phyloP scores from a whole-genome alignment of 208 protist species.

The Acanthamoeba rhysodes region DNA sequence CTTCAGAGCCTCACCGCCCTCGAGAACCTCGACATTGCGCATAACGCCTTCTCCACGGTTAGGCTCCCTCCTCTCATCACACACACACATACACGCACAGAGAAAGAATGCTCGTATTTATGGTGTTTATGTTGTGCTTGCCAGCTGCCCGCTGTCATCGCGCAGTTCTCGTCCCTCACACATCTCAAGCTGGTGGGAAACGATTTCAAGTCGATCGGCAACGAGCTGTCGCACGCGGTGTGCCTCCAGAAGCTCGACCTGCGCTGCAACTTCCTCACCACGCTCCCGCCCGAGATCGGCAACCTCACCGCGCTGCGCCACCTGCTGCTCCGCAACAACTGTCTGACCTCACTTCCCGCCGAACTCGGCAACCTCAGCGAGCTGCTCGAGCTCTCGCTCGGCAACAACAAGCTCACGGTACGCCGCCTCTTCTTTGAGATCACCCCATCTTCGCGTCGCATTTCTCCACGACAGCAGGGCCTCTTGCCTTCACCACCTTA shows the following conservation, averaged over 20 bases:
- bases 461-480: too few relatives aligned
- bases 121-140: not conserved
- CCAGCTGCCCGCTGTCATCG: not conserved
- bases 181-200: conserved; percentile 43
- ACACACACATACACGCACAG: too few relatives aligned
- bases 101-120: not conserved
- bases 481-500: too few relatives aligned
- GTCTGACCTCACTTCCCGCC: not conserved
- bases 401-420: not conserved
- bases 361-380: conserved; percentile 11
- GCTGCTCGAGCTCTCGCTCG: conserved; percentile 4
- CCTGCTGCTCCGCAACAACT: conserved; percentile 21
- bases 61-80: not conserved
- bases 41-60: not conserved
- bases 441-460: too few relatives aligned
- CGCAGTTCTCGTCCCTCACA: conserved; percentile 4
- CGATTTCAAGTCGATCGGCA: not conserved
- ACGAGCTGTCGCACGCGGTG: not conserved
- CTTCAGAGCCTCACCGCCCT: not conserved
- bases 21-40: conserved; percentile 51
- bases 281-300: conserved; percentile 26
- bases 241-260: conserved; percentile 49
- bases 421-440: too few relatives aligned
- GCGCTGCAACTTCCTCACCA: not conserved
- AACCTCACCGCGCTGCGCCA: conserved; percentile 28